Percentiles rank a stretch among this genome's conserved stretches.
These are phyloP conservation scores for Boletus eberwhitei DNA, from an alignment of 768 basidiomycete species.

Conservation along the genomic window DNA sequence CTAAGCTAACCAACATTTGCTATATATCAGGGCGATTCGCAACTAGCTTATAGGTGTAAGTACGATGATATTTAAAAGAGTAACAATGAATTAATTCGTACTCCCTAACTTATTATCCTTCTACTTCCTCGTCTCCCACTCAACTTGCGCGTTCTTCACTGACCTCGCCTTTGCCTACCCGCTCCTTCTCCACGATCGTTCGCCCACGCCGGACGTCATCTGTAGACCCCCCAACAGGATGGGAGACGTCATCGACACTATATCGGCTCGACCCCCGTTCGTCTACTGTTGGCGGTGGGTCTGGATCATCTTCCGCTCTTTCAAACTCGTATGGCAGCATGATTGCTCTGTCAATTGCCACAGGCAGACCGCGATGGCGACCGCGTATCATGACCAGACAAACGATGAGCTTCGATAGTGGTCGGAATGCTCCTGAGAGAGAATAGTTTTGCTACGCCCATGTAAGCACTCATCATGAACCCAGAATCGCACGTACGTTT, in stretches of 20 bases:
- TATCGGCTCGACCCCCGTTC: constrained; percentile 9
- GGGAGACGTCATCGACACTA: neutral
- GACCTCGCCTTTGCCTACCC: neutral
- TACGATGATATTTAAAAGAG: too few relatives aligned
- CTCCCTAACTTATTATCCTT: too few relatives aligned
- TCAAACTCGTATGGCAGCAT: constrained; percentile 70
- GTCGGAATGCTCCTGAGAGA: constrained; percentile 71
- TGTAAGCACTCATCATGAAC: neutral
- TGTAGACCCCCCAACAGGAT: neutral
- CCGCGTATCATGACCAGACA: constrained; percentile 92
- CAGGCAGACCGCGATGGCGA: constrained; percentile 83
- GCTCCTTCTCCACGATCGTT: neutral
- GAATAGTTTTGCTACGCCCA: constrained; percentile 68
- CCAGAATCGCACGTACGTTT: constrained; percentile 45
- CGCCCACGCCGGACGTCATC: neutral
- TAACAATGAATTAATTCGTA: too few relatives aligned
- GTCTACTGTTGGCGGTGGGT: constrained; percentile 3
- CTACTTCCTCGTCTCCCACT: neutral
- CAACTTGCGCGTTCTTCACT: neutral
- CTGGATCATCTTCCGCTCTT: constrained; percentile 21
- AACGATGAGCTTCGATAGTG: constrained; percentile 84
- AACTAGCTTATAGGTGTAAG: too few relatives aligned
- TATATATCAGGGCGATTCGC: neutral
- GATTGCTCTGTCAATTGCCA: constrained; percentile 85
- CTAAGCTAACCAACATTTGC: neutral